Percentiles rank a stretch among this genome's conserved stretches.
Conservation (phyloP, 139 green algal genomes). For the Micromonas pusilla region DNA sequence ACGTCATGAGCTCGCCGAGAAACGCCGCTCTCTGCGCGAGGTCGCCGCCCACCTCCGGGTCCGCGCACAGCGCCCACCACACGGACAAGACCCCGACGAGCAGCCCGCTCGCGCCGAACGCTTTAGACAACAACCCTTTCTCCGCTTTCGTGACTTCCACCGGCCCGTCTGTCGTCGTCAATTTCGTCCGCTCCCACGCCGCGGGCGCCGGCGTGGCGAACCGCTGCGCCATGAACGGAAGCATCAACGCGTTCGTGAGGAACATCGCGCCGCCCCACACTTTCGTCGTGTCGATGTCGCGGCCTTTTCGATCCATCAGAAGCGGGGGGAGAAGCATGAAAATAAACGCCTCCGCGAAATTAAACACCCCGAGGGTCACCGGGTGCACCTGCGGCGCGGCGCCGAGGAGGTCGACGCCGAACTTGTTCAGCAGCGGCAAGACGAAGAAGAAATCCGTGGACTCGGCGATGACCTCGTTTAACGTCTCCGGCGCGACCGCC, state of each 20-base stretch:
- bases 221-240: conserved; percentile 23
- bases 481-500: conserved; percentile 26
- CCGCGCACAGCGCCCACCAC: conserved; percentile 1
- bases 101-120: conserved; percentile 16
- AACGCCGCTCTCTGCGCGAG: conserved; percentile 9
- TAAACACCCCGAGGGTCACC: conserved; percentile 29
- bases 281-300: conserved; percentile 5
- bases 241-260: conserved; percentile 33
- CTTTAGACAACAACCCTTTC: conserved; percentile 17
- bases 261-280: conserved; percentile 34
- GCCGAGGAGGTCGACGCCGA: conserved; percentile 22
- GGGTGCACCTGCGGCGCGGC: conserved; percentile 19
- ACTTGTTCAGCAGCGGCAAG: conserved; percentile 22
- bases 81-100: conserved; percentile 13
- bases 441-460: conserved; percentile 36
- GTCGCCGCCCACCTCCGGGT: background rate
- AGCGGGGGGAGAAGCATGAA: conserved; percentile 33
- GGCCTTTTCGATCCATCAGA: conserved; percentile 18
- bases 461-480: conserved; percentile 28
- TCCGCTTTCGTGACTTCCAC: background rate
- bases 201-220: background rate
- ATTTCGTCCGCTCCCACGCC: background rate
- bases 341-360: conserved; percentile 28
- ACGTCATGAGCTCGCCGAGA: background rate
- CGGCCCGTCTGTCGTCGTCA: background rate